Evolutionary conservation across 805 yeast species (phyloP).

Genomic region (Blastobotrys muscicola): DNA sequence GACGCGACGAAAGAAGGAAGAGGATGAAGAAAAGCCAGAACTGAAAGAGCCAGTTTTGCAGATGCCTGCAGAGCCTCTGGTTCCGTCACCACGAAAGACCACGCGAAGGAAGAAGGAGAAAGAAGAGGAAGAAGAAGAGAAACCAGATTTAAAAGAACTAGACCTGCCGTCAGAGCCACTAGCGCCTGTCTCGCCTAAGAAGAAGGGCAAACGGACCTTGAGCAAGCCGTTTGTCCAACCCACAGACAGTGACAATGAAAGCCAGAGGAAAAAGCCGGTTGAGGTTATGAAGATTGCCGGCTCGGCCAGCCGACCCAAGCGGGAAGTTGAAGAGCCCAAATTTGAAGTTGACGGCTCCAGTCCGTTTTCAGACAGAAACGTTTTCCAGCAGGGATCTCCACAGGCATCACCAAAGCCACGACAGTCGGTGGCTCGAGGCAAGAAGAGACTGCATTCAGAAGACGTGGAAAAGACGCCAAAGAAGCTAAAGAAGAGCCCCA

Average conservation of each 20-base stretch:
- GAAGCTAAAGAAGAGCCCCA: conserved; percentile 2
- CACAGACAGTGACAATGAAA: background rate
- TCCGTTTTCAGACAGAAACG: conserved; percentile 11
- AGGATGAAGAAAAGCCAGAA: background rate
- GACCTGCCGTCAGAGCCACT: conserved; percentile 3
- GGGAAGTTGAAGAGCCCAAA: conserved; percentile 1
- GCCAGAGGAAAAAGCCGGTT: conserved; percentile 3
- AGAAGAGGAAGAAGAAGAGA: conserved; percentile 12
- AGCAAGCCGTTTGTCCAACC: conserved; percentile 10
- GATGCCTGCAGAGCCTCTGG: conserved; percentile 1
- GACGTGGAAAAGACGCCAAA: conserved; percentile 5
- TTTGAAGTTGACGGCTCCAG: background rate
- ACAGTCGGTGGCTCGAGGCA: conserved; percentile 2
- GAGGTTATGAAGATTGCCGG: conserved; percentile 6
- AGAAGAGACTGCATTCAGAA: conserved; percentile 3
- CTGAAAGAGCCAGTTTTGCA: conserved; percentile 4
- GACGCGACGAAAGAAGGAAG: conserved; percentile 10
- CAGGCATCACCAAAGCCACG: conserved; percentile 6
- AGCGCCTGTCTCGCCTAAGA: conserved; percentile 7
- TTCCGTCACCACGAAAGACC: background rate
- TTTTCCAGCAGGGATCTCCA: conserved; percentile 10
- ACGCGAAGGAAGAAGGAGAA: conserved; percentile 5
- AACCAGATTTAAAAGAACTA: conserved; percentile 5
- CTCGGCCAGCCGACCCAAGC: background rate
- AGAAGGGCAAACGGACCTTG: conserved; percentile 10